These are phyloP conservation scores for Oryza nivara DNA, from an alignment of 176 grass and related monocot species.

Conservation along the genomic window DNA sequence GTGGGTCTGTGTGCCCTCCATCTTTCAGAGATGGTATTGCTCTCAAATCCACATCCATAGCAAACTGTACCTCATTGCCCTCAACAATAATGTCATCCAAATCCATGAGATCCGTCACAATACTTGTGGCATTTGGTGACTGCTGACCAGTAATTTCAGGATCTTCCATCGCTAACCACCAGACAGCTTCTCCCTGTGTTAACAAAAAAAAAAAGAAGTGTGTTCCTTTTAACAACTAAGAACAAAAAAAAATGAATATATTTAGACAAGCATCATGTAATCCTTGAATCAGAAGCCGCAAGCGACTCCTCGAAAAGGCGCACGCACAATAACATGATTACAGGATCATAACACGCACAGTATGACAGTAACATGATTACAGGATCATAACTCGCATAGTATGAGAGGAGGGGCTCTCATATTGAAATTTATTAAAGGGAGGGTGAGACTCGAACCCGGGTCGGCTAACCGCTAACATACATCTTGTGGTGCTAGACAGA, in stretches of 20 bases:
- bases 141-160: constrained; percentile 2
- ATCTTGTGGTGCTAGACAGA: too few species aligned
- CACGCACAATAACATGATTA: not conserved
- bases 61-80: constrained; percentile 9
- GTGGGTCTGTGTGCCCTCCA: not conserved
- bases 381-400: too few species aligned
- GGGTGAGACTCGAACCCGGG: too few species aligned
- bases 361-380: too few species aligned
- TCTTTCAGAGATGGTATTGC: constrained; percentile 9
- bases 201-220: not conserved
- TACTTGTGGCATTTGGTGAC: constrained; percentile 27
- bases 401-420: too few species aligned
- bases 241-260: not conserved
- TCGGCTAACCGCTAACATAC: too few species aligned
- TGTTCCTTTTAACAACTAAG: not conserved
- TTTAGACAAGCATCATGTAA: not conserved
- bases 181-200: not conserved
- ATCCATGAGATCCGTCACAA: constrained; percentile 38
- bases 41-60: constrained; percentile 36
- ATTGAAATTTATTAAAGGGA: too few species aligned
- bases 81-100: constrained; percentile 14
- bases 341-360: too few species aligned
- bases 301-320: not conserved
- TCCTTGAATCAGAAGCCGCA: not conserved
- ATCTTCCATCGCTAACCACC: constrained; percentile 14